A percentile compares a stretch with the other conserved stretches of the same genome.
Conservation (phyloP, 2,329 filamentous ascomycete species). For the Talaromyces piceae region DNA sequence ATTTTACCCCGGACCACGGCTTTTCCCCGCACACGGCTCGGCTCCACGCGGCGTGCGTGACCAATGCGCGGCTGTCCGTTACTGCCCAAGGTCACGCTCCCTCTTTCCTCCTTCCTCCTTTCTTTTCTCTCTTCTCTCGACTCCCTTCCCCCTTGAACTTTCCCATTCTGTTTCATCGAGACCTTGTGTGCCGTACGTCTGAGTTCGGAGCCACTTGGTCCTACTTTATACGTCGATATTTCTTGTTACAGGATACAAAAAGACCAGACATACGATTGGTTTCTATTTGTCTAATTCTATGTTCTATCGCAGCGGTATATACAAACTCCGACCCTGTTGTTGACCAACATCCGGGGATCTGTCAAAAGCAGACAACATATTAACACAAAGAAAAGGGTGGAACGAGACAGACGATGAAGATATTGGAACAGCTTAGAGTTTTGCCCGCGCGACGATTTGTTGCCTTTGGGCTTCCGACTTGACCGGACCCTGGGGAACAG, state of each 20-base stretch:
- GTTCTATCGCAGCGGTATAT: not conserved
- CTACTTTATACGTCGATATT: not conserved
- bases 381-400: not conserved
- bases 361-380: not conserved
- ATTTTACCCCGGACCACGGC: not conserved
- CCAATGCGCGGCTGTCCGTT: not conserved
- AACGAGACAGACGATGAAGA: not conserved
- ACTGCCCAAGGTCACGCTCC: not conserved
- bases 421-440: not conserved
- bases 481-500: conserved; percentile 3
- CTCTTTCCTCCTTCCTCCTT: not conserved
- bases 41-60: not conserved
- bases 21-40: not conserved
- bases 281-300: not conserved
- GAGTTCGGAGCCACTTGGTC: too few species aligned
- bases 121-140: not conserved
- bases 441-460: conserved; percentile 1
- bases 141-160: not conserved
- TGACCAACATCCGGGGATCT: not conserved
- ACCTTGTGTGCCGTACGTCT: too few species aligned
- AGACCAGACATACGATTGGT: not conserved
- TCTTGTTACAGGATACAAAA: not conserved
- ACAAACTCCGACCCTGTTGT: not conserved
- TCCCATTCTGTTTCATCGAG: not conserved
- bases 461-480: conserved; percentile 8